Conservation (phyloP, 2,329 filamentous ascomycete genomes). For the Epichloe sp. region DNA sequence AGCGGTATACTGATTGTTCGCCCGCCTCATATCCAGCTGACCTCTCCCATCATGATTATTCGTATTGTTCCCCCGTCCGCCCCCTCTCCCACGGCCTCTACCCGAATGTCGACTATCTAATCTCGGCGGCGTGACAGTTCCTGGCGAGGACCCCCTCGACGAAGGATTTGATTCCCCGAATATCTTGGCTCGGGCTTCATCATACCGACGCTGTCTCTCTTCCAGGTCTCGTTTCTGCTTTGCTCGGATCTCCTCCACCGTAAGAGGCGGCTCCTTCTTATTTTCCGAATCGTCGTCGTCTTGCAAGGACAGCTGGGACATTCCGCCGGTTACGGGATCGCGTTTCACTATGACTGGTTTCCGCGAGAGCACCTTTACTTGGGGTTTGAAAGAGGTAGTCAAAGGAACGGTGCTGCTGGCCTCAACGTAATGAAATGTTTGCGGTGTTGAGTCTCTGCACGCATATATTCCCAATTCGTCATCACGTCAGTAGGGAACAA, state of each 20-base stretch:
- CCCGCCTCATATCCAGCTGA: slow-evolving; percentile 6
- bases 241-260: slow-evolving; percentile 62
- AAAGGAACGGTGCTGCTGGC: slow-evolving; percentile 46
- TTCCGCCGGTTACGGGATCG: slow-evolving; percentile 34
- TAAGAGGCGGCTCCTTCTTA: slow-evolving; percentile 47
- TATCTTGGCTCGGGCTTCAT: slow-evolving; percentile 76
- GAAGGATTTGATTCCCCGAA: slow-evolving; percentile 52
- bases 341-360: slow-evolving; percentile 55
- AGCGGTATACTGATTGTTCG: slow-evolving; percentile 15
- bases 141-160: slow-evolving; percentile 48
- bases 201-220: slow-evolving; percentile 82
- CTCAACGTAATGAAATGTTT: slow-evolving; percentile 65
- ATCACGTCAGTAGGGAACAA: slow-evolving; percentile 3
- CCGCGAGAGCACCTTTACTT: slow-evolving; percentile 73
- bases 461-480: not conserved
- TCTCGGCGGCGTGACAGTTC: slow-evolving; percentile 44
- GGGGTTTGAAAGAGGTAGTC: slow-evolving; percentile 60
- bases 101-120: slow-evolving; percentile 21
- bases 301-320: slow-evolving; percentile 31
- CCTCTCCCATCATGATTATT: slow-evolving; percentile 8
- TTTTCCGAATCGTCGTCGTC: slow-evolving; percentile 53
- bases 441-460: slow-evolving; percentile 50
- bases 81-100: slow-evolving; percentile 33
- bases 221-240: slow-evolving; percentile 70
- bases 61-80: slow-evolving; percentile 13